Evolutionary conservation across 192 early-diverging fungal species (phyloP).

Genomic region (Dimargaris cristalligena): DNA sequence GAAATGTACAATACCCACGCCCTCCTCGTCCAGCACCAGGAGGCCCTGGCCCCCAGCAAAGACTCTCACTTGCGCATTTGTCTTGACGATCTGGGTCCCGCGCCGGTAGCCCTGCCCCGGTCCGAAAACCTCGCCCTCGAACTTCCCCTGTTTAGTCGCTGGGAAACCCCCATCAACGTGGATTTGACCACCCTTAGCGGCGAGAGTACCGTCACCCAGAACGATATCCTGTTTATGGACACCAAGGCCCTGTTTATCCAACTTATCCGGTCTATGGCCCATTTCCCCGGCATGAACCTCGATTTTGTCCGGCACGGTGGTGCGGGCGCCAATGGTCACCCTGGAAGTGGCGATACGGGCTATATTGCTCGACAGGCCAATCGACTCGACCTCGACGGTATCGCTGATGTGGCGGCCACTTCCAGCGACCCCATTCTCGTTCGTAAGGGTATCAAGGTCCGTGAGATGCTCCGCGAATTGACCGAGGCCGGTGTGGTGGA

Average conservation of each 20-base stretch:
- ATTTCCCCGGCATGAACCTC: conserved; percentile 22
- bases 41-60: conserved; percentile 57
- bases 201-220: conserved; percentile 80
- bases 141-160: conserved; percentile 59
- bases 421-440: conserved; percentile 76
- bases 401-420: conserved; percentile 75
- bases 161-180: conserved; percentile 58
- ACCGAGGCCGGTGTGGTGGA: conserved; percentile 62
- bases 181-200: conserved; percentile 48
- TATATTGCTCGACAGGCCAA: conserved; percentile 25
- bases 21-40: conserved; percentile 64
- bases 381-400: conserved; percentile 46
- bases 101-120: conserved; percentile 53
- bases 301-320: conserved; percentile 14
- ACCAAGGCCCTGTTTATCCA: conserved; percentile 89
- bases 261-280: conserved; percentile 75
- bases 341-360: conserved; percentile 26
- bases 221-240: conserved; percentile 90
- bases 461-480: conserved; percentile 81
- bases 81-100: conserved; percentile 57
- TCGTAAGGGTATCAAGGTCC: conserved; percentile 87
- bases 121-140: conserved; percentile 58
- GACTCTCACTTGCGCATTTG: conserved; percentile 68
- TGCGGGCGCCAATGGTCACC: too few relatives aligned
- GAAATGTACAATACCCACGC: conserved; percentile 89